Conservation (phyloP, 2,329 filamentous ascomycete species). For the Fonsecaea nubica region DNA sequence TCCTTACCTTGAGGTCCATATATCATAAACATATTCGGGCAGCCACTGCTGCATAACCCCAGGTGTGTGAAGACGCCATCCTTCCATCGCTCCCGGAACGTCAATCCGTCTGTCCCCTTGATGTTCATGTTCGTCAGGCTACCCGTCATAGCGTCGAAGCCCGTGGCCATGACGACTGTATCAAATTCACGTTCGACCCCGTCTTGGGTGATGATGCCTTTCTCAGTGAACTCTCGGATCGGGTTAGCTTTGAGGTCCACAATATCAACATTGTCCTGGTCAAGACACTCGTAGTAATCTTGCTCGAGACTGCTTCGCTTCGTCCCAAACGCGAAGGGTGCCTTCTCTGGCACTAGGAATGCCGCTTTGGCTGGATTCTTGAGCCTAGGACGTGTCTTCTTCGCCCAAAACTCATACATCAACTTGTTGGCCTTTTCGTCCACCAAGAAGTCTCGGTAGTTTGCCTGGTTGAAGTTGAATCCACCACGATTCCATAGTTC, state of each 20-base stretch:
- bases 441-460: slow-evolving; percentile 59
- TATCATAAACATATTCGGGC: slow-evolving; percentile 58
- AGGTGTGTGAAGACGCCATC: slow-evolving; percentile 50
- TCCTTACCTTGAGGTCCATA: slow-evolving; percentile 59
- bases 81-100: slow-evolving; percentile 47
- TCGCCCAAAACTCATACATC: slow-evolving; percentile 62
- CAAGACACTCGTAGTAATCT: slow-evolving; percentile 59
- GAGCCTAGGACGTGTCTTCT: slow-evolving; percentile 59
- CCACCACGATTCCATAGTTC: slow-evolving; percentile 59
- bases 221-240: slow-evolving; percentile 19
- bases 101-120: slow-evolving; percentile 42
- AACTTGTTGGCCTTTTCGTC: slow-evolving; percentile 57
- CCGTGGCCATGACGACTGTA: slow-evolving; percentile 51
- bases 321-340: slow-evolving; percentile 61
- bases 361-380: slow-evolving; percentile 58
- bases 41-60: slow-evolving; percentile 50
- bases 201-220: slow-evolving; percentile 24
- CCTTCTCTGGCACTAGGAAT: slow-evolving; percentile 60
- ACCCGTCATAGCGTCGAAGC: slow-evolving; percentile 52
- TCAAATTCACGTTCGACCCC: slow-evolving; percentile 45
- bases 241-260: slow-evolving; percentile 52
- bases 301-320: slow-evolving; percentile 59
- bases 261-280: slow-evolving; percentile 55
- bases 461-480: slow-evolving; percentile 58
- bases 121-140: slow-evolving; percentile 50